phyloP scores from a whole-genome alignment of 139 green algal species.

The Coelastrella sp. region DNA sequence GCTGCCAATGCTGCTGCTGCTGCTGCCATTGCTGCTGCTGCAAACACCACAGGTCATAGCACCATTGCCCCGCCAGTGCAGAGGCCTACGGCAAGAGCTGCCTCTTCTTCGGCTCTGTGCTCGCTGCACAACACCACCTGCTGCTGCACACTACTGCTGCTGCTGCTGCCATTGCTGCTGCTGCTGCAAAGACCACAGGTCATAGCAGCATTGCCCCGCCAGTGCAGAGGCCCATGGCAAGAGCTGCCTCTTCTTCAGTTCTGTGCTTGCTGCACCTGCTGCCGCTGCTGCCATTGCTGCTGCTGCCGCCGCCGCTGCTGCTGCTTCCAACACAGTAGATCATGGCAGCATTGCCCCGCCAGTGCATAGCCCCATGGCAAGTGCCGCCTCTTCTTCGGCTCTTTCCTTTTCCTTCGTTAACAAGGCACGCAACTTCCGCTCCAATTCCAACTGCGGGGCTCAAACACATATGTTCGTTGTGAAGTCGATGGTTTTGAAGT shows the following conservation, averaged over 20 bases:
- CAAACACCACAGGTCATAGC: constrained; percentile 76
- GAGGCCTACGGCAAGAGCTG: constrained; percentile 85
- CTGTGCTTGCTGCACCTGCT: constrained; percentile 62
- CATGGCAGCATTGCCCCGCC: constrained; percentile 80
- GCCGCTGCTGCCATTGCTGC: too few relatives aligned
- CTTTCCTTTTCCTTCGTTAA: constrained; percentile 93
- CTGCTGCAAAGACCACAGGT: background rate
- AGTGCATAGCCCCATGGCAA: constrained; percentile 88
- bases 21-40: too few relatives aligned
- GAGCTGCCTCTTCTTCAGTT: constrained; percentile 88
- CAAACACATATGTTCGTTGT: too few relatives aligned
- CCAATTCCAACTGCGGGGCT: constrained; percentile 82
- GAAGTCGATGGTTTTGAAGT: too few relatives aligned
- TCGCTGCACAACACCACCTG: too few relatives aligned
- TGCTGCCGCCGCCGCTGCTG: too few relatives aligned
- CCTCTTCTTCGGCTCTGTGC: constrained; percentile 91
- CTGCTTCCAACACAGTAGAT: constrained; percentile 1
- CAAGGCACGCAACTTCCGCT: constrained; percentile 87
- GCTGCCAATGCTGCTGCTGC: too few relatives aligned
- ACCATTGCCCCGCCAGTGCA: constrained; percentile 80
- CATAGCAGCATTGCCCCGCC: constrained; percentile 79
- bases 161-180: too few relatives aligned
- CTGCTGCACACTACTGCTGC: too few relatives aligned
- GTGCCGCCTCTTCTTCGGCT: constrained; percentile 88
- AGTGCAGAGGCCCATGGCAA: constrained; percentile 88